phyloP scores from a whole-genome alignment of 2,329 filamentous ascomycete genomes.

The Aspergillus sergii region DNA sequence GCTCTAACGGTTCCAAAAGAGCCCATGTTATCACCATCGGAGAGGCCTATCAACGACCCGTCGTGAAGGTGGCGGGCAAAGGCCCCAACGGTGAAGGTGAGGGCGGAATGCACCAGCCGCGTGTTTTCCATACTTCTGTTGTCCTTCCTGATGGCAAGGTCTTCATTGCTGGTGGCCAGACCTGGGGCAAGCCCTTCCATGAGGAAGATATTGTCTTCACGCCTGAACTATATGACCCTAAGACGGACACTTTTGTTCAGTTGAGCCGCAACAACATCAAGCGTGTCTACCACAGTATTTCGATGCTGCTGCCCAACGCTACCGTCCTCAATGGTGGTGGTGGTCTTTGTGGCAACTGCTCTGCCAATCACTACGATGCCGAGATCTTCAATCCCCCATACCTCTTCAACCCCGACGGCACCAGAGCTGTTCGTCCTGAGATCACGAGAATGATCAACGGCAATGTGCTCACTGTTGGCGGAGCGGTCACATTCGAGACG shows the following conservation, averaged over 20 bases:
- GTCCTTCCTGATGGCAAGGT: slow-evolving; percentile 54
- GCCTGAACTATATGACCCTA: slow-evolving; percentile 53
- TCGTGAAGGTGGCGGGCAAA: slow-evolving; percentile 15
- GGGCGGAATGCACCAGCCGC: slow-evolving; percentile 38
- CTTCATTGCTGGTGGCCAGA: slow-evolving; percentile 54
- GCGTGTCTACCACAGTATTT: slow-evolving; percentile 52
- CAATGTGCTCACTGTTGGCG: neutral
- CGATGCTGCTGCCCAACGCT: slow-evolving; percentile 54
- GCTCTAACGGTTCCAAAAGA: slow-evolving; percentile 45
- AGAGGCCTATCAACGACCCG: slow-evolving; percentile 17
- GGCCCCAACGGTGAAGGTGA: slow-evolving; percentile 30
- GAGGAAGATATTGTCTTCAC: slow-evolving; percentile 46
- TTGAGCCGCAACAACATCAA: slow-evolving; percentile 20
- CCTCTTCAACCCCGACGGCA: slow-evolving; percentile 42
- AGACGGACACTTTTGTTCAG: slow-evolving; percentile 41
- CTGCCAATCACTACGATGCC: slow-evolving; percentile 56
- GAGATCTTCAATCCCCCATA: slow-evolving; percentile 62
- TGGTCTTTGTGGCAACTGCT: slow-evolving; percentile 54
- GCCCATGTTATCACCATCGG: slow-evolving; percentile 56
- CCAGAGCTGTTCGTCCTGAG: neutral
- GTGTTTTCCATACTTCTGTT: slow-evolving; percentile 51
- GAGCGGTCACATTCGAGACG: neutral
- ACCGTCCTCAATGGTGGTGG: slow-evolving; percentile 56
- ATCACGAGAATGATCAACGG: neutral
- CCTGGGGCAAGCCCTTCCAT: slow-evolving; percentile 46